Conservation (phyloP, 306 rosid species). For the Trifolium repens region DNA sequence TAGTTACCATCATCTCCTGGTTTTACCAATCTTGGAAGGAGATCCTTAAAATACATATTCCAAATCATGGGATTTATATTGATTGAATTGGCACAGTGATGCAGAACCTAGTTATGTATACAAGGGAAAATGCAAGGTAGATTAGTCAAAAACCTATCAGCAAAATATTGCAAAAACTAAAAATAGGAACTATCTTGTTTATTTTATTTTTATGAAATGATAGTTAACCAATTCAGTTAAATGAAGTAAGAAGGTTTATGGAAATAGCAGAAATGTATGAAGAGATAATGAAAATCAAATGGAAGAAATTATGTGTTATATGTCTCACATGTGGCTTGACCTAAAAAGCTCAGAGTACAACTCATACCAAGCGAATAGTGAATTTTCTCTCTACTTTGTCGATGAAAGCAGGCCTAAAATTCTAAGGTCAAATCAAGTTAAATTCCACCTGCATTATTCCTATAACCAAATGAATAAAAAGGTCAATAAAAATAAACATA, state of each 20-base stretch:
- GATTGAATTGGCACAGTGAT: no score
- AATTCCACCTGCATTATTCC: not conserved
- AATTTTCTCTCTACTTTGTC: not conserved
- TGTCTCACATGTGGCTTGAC: not conserved
- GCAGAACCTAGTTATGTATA: no score
- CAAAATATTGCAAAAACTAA: no score
- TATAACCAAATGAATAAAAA: no score
- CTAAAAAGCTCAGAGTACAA: not conserved
- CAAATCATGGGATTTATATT: no score
- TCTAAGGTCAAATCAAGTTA: not conserved
- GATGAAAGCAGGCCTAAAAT: not conserved
- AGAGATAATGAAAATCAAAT: not conserved
- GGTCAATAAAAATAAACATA: no score
- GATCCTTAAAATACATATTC: no score
- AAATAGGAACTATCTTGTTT: no score
- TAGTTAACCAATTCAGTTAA: conserved; percentile 6
- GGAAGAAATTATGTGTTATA: not conserved
- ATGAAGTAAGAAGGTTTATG: not conserved
- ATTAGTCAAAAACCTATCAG: no score
- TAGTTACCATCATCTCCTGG: conserved; percentile 56
- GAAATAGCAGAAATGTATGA: conserved; percentile 20
- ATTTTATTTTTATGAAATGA: not conserved
- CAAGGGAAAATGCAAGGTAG: no score
- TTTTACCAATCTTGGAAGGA: conserved; percentile 64
- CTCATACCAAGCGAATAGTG: not conserved